Conservation (phyloP, 441 rosid genomes). For the Populus trichocarpa region DNA sequence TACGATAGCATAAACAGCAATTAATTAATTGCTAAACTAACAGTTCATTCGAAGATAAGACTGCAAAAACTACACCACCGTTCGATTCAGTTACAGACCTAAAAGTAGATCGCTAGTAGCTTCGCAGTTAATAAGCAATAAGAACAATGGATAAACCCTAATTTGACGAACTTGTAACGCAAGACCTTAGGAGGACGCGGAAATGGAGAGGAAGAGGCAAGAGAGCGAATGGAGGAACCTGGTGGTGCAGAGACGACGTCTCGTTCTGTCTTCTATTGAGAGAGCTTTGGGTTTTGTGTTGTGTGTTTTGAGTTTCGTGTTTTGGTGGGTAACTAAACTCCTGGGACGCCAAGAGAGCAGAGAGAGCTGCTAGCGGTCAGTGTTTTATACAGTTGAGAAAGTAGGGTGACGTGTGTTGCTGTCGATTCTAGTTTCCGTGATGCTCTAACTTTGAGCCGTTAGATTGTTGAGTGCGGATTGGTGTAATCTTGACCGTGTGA, state of each 20-base stretch:
- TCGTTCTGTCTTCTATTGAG: not conserved
- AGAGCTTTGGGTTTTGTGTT: not conserved
- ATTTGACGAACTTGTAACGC: not conserved
- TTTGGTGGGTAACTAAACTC: not conserved
- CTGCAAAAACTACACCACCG: not conserved
- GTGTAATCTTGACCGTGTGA: not conserved
- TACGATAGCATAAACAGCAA: not conserved
- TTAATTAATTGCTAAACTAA: not conserved
- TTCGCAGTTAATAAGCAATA: not conserved
- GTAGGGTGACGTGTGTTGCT: not conserved
- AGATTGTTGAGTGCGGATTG: not conserved
- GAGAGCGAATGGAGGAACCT: not conserved
- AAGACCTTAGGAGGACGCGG: not conserved
- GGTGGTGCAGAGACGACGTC: not conserved
- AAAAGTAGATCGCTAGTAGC: not conserved
- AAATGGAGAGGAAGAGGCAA: not conserved
- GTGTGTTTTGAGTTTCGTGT: not conserved
- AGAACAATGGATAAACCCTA: not conserved
- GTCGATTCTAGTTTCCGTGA: not conserved
- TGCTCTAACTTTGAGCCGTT: not conserved
- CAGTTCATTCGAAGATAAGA: not conserved
- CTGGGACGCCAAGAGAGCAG: not conserved
- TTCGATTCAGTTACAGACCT: not conserved
- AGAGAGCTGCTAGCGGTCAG: not conserved
- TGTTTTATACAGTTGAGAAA: not conserved